Conservation (phyloP, 305 asterid species). For the Coffea humblotiana region DNA sequence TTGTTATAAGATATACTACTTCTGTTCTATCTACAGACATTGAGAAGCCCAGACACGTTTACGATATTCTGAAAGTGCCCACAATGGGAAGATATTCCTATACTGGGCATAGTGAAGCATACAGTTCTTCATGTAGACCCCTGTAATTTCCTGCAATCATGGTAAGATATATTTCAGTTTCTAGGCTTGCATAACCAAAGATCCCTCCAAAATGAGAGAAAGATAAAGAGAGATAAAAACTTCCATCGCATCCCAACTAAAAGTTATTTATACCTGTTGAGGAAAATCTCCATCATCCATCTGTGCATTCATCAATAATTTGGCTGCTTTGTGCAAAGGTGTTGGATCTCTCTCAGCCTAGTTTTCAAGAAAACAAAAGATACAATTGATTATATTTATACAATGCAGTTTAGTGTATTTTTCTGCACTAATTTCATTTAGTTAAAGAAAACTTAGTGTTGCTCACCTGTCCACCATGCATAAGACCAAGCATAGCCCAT, state of each 20-base stretch:
- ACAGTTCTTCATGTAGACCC: conserved; percentile 69
- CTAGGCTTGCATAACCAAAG: no score
- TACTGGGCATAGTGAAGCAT: conserved; percentile 62
- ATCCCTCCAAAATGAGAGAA: no score
- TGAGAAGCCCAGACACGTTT: conserved; percentile 49
- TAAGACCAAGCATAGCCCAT: conserved; percentile 89
- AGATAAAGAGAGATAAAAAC: neutral
- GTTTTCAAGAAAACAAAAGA: neutral
- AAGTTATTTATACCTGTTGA: conserved; percentile 50
- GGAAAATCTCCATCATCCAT: conserved; percentile 84
- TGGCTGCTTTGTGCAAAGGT: conserved; percentile 78
- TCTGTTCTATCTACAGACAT: neutral
- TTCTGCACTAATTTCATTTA: no score
- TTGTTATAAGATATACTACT: neutral
- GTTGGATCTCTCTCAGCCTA: conserved; percentile 70
- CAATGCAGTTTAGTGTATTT: neutral
- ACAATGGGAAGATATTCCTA: conserved; percentile 53
- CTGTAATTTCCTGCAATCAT: conserved; percentile 53
- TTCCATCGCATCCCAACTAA: neutral
- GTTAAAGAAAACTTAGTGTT: neutral
- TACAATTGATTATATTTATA: neutral
- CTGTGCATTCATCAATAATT: conserved; percentile 68
- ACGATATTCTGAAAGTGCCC: conserved; percentile 76
- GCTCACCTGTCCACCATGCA: conserved; percentile 68
- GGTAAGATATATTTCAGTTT: neutral